phyloP scores from a whole-genome alignment of 805 yeast species.

The Candida easanensis region DNA sequence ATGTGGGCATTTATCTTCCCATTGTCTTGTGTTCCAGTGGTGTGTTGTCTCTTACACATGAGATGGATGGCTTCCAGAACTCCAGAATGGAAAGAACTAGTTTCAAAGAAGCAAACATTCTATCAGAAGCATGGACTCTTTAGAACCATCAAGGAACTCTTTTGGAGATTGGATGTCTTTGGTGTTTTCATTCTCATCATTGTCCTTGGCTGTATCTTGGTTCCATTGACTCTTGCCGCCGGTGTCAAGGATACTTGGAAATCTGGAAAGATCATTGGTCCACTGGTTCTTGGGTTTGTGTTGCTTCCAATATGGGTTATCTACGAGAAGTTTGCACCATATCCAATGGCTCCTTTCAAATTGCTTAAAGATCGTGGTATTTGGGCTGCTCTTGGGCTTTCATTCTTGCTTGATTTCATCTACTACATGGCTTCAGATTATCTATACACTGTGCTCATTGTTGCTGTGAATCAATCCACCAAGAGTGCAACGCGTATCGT shows the following conservation, averaged over 20 bases:
- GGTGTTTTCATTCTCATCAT: slow-evolving; percentile 58
- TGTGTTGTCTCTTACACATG: slow-evolving; percentile 56
- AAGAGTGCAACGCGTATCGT: slow-evolving; percentile 63
- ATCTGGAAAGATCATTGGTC: slow-evolving; percentile 62
- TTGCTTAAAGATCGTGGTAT: slow-evolving; percentile 67
- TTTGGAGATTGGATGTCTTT: slow-evolving; percentile 63
- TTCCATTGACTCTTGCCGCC: slow-evolving; percentile 76
- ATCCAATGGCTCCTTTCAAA: slow-evolving; percentile 61
- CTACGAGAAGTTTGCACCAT: slow-evolving; percentile 59
- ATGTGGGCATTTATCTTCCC: slow-evolving; percentile 82
- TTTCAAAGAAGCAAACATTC: slow-evolving; percentile 35
- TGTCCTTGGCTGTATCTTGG: slow-evolving; percentile 60
- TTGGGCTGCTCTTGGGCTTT: slow-evolving; percentile 63
- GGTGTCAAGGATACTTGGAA: slow-evolving; percentile 56
- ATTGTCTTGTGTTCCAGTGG: slow-evolving; percentile 56
- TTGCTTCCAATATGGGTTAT: slow-evolving; percentile 52
- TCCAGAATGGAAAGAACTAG: slow-evolving; percentile 44
- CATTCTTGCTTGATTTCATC: slow-evolving; percentile 54
- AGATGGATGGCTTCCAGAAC: slow-evolving; percentile 47
- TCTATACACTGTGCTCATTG: slow-evolving; percentile 62
- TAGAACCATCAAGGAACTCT: slow-evolving; percentile 33
- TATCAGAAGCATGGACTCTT: slow-evolving; percentile 36
- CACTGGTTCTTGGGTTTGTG: slow-evolving; percentile 64
- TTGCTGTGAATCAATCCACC: slow-evolving; percentile 56
- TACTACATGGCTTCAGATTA: slow-evolving; percentile 71